Percentiles rank a stretch among this genome's conserved stretches.
phyloP scores from a whole-genome alignment of 495 filamentous ascomycete genomes.

The Lasiosphaeria hispida region DNA sequence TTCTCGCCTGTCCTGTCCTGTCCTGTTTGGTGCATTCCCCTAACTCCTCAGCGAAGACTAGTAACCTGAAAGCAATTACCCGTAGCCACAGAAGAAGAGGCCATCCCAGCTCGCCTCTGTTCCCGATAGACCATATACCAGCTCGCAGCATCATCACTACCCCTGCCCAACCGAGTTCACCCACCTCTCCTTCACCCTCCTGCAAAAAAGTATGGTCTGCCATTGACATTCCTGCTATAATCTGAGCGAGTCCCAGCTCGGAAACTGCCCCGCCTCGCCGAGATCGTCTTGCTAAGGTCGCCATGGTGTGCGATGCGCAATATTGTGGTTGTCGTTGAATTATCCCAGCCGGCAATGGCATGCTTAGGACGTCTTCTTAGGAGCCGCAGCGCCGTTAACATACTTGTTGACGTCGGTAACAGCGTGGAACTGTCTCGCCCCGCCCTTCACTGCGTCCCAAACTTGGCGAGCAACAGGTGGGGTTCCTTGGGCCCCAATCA shows the following conservation, averaged over 20 bases:
- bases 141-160: not conserved
- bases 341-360: not conserved
- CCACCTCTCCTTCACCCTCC: too few species aligned
- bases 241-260: not conserved
- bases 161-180: too few species aligned
- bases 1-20: not conserved
- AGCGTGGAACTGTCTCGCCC: slow-evolving; percentile 69
- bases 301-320: slow-evolving; percentile 14
- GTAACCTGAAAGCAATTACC: not conserved
- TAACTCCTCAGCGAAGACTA: slow-evolving; percentile 9
- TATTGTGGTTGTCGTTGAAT: slow-evolving; percentile 13
- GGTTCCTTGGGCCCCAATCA: slow-evolving; percentile 80
- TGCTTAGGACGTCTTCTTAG: slow-evolving; percentile 49
- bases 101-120: not conserved
- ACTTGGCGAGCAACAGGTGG: slow-evolving; percentile 78
- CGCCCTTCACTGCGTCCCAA: slow-evolving; percentile 79
- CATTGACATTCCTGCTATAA: too few species aligned
- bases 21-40: slow-evolving; percentile 9
- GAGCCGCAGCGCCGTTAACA: slow-evolving; percentile 52
- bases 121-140: not conserved
- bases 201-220: too few species aligned
- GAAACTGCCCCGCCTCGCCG: not conserved
- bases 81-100: not conserved
- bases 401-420: slow-evolving; percentile 75
- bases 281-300: slow-evolving; percentile 11